phyloP scores from a whole-genome alignment of 371 early-diverging fungal genomes.

The Mortierella polycephala region DNA sequence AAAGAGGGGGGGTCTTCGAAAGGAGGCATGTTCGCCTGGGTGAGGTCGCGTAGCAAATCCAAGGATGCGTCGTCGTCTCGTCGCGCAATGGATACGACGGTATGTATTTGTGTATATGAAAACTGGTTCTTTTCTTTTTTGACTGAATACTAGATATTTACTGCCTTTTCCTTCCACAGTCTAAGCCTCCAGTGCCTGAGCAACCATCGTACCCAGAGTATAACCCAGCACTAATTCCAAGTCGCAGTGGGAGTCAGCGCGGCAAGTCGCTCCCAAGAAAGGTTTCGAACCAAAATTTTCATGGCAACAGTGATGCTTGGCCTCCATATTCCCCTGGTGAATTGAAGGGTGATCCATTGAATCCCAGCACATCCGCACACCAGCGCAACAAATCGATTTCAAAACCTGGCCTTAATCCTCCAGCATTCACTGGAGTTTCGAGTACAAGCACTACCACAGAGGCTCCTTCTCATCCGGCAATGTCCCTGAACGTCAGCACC shows the following conservation, averaged over 20 bases:
- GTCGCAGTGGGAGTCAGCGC: conserved; percentile 41
- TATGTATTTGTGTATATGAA: not conserved
- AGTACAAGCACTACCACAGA: conserved; percentile 5
- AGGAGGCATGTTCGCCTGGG: conserved; percentile 40
- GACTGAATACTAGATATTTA: not conserved
- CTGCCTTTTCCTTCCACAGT: not conserved
- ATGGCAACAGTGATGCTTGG: conserved; percentile 16
- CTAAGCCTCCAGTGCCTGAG: conserved; percentile 14
- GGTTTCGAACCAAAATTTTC: conserved; percentile 45
- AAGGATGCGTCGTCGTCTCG: conserved; percentile 29
- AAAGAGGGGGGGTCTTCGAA: conserved; percentile 30
- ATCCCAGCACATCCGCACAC: conserved; percentile 3
- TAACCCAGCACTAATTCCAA: conserved; percentile 48
- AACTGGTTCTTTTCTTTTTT: not conserved
- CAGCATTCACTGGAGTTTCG: conserved; percentile 9
- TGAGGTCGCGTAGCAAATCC: conserved; percentile 50
- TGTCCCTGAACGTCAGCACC: conserved; percentile 28
- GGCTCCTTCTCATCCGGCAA: conserved; percentile 1
- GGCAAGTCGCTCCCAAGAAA: conserved; percentile 48
- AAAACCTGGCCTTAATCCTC: conserved; percentile 18
- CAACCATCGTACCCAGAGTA: conserved; percentile 39
- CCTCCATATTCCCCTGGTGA: conserved; percentile 31
- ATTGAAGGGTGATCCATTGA: not conserved
- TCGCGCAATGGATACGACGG: not conserved
- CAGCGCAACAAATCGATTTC: conserved; percentile 25